A percentile compares a stretch with the other conserved stretches of the same genome.
Evolutionary conservation across 1,139 yeast genomes (phyloP).

Genomic region (Casaregolazyma lundiana): DNA sequence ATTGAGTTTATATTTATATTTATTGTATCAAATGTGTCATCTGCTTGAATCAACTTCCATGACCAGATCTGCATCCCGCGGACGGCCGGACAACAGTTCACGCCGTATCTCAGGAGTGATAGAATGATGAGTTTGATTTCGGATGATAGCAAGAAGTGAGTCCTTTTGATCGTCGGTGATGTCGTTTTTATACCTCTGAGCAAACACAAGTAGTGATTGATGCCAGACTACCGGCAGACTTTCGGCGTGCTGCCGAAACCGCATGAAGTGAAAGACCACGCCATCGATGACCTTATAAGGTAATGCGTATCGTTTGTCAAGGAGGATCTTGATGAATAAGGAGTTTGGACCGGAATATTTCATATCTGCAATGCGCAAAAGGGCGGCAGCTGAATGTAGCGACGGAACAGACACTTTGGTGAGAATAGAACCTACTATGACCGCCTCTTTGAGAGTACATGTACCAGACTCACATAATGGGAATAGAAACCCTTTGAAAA

Average conservation of each 20-base stretch:
- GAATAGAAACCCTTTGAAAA: conserved; percentile 90
- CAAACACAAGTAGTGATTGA: conserved; percentile 87
- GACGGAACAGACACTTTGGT: conserved; percentile 90
- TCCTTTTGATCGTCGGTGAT: conserved; percentile 97
- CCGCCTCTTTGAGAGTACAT: conserved; percentile 89
- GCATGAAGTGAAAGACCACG: conserved; percentile 90
- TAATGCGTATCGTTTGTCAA: conserved; percentile 92
- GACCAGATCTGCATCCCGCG: conserved; percentile 34
- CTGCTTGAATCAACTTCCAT: conserved; percentile 13
- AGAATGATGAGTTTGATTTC: conserved; percentile 82
- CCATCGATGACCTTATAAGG: conserved; percentile 97
- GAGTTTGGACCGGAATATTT: conserved; percentile 78
- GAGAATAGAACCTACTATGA: conserved; percentile 89
- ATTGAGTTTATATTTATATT: not conserved
- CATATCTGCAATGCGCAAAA: conserved; percentile 75
- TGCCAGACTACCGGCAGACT: conserved; percentile 97
- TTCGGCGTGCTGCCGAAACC: conserved; percentile 54
- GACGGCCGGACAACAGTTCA: conserved; percentile 79
- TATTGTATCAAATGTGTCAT: not conserved
- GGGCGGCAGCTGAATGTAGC: conserved; percentile 92
- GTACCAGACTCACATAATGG: conserved; percentile 68
- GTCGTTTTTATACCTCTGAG: conserved; percentile 94
- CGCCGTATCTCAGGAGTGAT: conserved; percentile 95
- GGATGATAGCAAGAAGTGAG: conserved; percentile 80
- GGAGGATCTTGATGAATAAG: conserved; percentile 78